phyloP scores from a whole-genome alignment of 1,139 yeast species.

The Pichia sp. region DNA sequence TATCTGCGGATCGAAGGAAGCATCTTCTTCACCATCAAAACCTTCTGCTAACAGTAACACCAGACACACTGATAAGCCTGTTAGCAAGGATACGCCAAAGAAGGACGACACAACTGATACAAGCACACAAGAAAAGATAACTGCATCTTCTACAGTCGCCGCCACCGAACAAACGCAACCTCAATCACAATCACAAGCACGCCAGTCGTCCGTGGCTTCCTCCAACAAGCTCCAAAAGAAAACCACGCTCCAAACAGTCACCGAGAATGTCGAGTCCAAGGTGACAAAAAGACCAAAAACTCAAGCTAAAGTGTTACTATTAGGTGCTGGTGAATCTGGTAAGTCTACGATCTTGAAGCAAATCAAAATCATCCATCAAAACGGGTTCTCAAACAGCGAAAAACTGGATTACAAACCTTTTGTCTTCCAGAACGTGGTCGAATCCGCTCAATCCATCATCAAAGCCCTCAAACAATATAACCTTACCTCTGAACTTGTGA shows the following conservation, averaged over 20 bases:
- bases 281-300: constrained; percentile 23
- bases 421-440: constrained; percentile 65
- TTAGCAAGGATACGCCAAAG: background rate
- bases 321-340: constrained; percentile 83
- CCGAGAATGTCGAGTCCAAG: constrained; percentile 12
- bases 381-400: constrained; percentile 66
- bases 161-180: background rate
- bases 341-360: constrained; percentile 77
- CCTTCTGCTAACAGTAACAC: background rate
- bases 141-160: background rate
- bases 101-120: background rate
- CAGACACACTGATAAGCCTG: background rate
- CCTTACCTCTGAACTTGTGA: constrained; percentile 42
- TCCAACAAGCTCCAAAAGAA: background rate
- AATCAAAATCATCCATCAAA: constrained; percentile 69
- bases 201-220: background rate
- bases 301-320: constrained; percentile 57
- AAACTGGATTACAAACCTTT: constrained; percentile 65
- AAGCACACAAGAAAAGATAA: background rate
- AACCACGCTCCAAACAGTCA: constrained; percentile 5
- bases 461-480: constrained; percentile 54
- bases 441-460: constrained; percentile 61
- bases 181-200: background rate
- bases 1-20: constrained; percentile 11
- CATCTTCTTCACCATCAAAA: background rate